Conservation (phyloP, 768 basidiomycete genomes). For the Neoboletus subvelutipes region DNA sequence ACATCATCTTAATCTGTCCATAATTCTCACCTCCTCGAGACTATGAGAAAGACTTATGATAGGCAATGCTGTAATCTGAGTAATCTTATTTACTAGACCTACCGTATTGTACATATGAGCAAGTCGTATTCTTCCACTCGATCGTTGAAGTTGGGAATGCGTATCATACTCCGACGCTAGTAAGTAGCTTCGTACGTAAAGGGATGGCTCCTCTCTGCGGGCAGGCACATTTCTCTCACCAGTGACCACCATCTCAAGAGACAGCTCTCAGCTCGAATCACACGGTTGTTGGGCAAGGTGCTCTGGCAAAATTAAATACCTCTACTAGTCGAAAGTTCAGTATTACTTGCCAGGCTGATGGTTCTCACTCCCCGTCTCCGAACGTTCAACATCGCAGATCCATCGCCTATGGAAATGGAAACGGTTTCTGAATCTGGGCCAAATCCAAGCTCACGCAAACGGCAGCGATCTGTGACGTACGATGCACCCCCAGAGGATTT, state of each 20-base stretch:
- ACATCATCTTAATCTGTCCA: background rate
- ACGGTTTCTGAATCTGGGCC: constrained; percentile 24
- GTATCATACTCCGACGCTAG: constrained; percentile 17
- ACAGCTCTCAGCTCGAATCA: constrained; percentile 14
- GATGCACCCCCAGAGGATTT: constrained; percentile 30
- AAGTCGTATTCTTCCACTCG: background rate
- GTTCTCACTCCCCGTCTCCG: constrained; percentile 37
- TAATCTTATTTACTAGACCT: constrained; percentile 9
- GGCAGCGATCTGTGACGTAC: constrained; percentile 35
- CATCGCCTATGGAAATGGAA: constrained; percentile 35
- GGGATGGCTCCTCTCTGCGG: constrained; percentile 25
- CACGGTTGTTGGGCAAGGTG: constrained; percentile 15
- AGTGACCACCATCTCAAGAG: constrained; percentile 13
- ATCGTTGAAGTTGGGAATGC: background rate
- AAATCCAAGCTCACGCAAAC: constrained; percentile 36
- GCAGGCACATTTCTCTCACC: constrained; percentile 23
- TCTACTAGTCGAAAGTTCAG: constrained; percentile 11
- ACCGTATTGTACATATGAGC: constrained; percentile 4
- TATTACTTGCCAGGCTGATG: constrained; percentile 24
- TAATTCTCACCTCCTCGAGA: background rate
- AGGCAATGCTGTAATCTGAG: constrained; percentile 16
- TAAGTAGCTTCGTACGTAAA: constrained; percentile 19
- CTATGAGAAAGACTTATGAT: constrained; percentile 1
- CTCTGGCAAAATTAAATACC: constrained; percentile 21
- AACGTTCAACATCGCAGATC: constrained; percentile 34